Evolutionary conservation across 495 filamentous ascomycete genomes (phyloP), one percentile per base, ranked within the genome.

Genomic region (Neurospora sp.): DNA sequence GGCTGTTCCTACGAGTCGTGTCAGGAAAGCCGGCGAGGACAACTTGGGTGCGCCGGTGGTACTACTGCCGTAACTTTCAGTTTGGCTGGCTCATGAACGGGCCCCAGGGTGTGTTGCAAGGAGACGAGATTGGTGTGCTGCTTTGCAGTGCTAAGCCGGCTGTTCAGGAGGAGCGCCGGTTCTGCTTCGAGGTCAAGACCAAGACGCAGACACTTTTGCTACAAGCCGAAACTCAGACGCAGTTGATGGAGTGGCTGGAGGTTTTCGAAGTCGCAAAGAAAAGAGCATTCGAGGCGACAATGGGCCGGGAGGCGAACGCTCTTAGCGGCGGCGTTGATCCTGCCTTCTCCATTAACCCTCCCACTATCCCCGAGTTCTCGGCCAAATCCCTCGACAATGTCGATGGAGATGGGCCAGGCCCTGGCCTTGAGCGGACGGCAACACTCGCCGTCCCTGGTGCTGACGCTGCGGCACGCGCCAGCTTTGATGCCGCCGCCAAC

Each of bases 171-270:
- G 96, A 99, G 75, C 89, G 96, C 42, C 87, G 96, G 39, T 98
- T 98, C 80, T 97, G 96, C 78, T 99, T 98, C 77, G 96, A 98
- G 81, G 94, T 99, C 76, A 99, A 98, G 85, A 99, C 96, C 16
- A 99, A 98, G 80, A 96, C 95, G 77, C 92, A 91, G 76, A 94
- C 89, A 68, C 90, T 97, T 53, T 82, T 97, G 71, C 84, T 99
- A 38, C 96, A 99, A 81, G 93, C 96, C 6, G 96, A 98, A 78
- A 97, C 93, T 0, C 96, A 98, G 77, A 83, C 86, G 68, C 93
- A 98, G 76, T 84, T 99, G 31, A 92, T 91, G 73, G 93, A 95
- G 72, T 99, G 96, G 96, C 89, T 99, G 61, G 88, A 91, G 71
- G 89, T 93, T 9, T 98, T 99, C 76, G 96, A 98, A 73, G 87